Evolutionary conservation across 1,284 basidiomycete species (phyloP).

Genomic region (Phlebopus sp.): DNA sequence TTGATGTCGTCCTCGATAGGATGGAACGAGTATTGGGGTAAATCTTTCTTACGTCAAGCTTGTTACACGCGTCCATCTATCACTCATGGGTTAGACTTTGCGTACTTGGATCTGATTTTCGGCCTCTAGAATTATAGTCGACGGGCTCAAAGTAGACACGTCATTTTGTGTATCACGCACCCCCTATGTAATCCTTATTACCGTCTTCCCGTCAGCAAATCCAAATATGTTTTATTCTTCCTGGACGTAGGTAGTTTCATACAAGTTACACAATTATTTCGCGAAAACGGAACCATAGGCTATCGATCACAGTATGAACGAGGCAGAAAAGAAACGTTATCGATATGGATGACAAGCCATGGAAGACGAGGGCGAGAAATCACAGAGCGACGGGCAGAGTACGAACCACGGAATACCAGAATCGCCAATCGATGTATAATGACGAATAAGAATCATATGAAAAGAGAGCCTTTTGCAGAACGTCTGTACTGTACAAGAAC

Average conservation of each 20-base stretch:
- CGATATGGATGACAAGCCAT: neutral
- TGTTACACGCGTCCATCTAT: too few relatives aligned
- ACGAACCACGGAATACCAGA: constrained; percentile 8
- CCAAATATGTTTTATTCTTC: too few relatives aligned
- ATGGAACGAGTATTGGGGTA: constrained; percentile 60
- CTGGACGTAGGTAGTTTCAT: neutral
- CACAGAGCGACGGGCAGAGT: neutral
- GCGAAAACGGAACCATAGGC: constrained; percentile 19
- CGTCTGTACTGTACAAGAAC: constrained; percentile 23
- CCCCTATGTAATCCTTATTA: neutral
- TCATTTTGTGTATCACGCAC: too few relatives aligned
- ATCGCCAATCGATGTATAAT: constrained; percentile 24
- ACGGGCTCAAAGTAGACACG: too few relatives aligned
- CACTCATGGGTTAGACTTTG: neutral
- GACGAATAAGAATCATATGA: constrained; percentile 32
- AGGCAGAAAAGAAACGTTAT: neutral
- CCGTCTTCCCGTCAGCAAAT: too few relatives aligned
- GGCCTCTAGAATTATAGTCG: too few relatives aligned
- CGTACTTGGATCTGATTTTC: too few relatives aligned
- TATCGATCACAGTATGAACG: constrained; percentile 7
- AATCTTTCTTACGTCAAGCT: neutral
- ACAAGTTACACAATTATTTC: constrained; percentile 18
- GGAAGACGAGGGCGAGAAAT: neutral
- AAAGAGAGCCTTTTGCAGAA: constrained; percentile 13
- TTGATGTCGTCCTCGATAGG: constrained; percentile 58